These are phyloP conservation scores for Hyaloscypha hepaticicola DNA, from an alignment of 495 filamentous ascomycete genomes.

Conservation along the genomic window DNA sequence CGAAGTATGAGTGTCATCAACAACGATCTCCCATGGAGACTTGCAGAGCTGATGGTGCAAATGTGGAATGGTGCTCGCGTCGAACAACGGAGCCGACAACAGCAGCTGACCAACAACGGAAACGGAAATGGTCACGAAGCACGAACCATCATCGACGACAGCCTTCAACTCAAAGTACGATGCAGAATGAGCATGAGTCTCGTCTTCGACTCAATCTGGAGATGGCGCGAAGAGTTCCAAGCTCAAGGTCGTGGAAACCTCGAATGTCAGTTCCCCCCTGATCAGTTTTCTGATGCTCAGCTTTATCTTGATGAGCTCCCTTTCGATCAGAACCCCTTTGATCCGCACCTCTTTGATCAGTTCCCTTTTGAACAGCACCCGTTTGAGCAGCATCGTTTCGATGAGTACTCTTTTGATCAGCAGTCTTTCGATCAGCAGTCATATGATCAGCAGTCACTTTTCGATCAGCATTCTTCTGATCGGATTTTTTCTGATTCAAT, in stretches of 20 bases:
- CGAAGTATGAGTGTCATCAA: slow-evolving; percentile 72
- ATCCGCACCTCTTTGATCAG: no score
- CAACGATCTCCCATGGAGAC: slow-evolving; percentile 82
- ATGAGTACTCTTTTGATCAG: no score
- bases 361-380: no score
- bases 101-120: slow-evolving; percentile 12
- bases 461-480: no score
- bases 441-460: no score
- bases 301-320: no score
- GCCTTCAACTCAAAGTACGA: slow-evolving; percentile 77
- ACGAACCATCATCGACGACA: slow-evolving; percentile 54
- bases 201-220: slow-evolving; percentile 89
- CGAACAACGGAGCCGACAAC: slow-evolving; percentile 37
- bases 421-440: no score
- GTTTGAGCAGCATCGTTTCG: no score
- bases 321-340: no score
- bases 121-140: slow-evolving; percentile 36
- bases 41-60: slow-evolving; percentile 88
- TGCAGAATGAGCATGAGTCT: slow-evolving; percentile 92
- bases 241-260: slow-evolving; percentile 73
- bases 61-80: slow-evolving; percentile 78
- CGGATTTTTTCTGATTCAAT: no score
- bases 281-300: background rate
- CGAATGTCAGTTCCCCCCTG: slow-evolving; percentile 57
- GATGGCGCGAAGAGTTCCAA: slow-evolving; percentile 86